Evolutionary conservation across 768 basidiomycete species (phyloP), one percentile per base, ranked within the genome.

Genomic region (Lactarius quietus): DNA sequence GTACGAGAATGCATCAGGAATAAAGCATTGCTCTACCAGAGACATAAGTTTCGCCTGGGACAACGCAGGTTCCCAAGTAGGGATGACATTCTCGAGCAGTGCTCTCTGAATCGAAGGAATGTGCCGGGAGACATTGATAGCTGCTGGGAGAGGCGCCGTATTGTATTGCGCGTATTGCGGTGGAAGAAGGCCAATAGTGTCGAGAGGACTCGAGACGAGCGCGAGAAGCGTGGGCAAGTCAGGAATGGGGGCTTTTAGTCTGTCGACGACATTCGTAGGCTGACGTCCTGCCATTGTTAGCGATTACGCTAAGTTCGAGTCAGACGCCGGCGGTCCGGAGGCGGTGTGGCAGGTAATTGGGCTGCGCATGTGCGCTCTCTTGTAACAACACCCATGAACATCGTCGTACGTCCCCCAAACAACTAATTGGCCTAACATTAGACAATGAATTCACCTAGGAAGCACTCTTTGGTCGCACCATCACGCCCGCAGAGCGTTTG

Each of bases 401-500:
- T 92, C 74, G 88, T 92, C 67, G 90, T 89, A 74, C 74, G 84
- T 76, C 26, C 20, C 20, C 14, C n/a, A 48, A 7, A 29, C n/a
- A 18, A 33, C 43, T 8, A 63, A 48, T 23, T 26, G n/a, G 10
- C 26, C 26, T 73, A 18, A 69, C 69, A 18, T n/a, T n/a, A n/a
- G n/a, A n/a, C n/a, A n/a, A n/a, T n/a, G n/a, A 20, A n/a, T 17
- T 41, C 43, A 60, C 2, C 63, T n/a, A 98, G 95, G 96, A 98
- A 82, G 87, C 92, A 0, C 87, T 98, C 51, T 98, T 98, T 75
- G 96, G 96, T 12, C 88, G 93, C 55, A 88, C 92, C 1, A 85
- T 97, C 33, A 98, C 96, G 20, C 97, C 97, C 20, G 96, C 96
- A 29, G 97, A 99, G 78, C 88, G 95, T 63, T 84, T 99, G 68